Conservation (phyloP, 495 filamentous ascomycete species). For the Sordaria brevicollis region DNA sequence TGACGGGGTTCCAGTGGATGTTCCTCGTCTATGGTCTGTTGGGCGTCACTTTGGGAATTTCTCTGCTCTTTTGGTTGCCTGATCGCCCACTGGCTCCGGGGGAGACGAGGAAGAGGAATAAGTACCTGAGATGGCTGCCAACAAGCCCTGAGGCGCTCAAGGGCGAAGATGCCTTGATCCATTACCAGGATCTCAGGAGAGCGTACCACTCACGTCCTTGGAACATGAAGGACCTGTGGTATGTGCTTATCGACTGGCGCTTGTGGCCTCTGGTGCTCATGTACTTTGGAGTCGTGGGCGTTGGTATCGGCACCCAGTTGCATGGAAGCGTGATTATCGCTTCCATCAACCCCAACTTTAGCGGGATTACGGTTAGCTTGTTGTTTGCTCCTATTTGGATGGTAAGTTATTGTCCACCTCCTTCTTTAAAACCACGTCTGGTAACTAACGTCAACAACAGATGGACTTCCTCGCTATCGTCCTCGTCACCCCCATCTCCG, state of each 20-base stretch:
- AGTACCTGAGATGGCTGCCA: slow-evolving; percentile 50
- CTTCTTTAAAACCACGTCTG: background rate
- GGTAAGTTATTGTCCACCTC: slow-evolving; percentile 36
- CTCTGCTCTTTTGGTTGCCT: slow-evolving; percentile 80
- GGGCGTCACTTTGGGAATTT: slow-evolving; percentile 57
- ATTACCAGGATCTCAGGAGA: slow-evolving; percentile 74
- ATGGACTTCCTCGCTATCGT: slow-evolving; percentile 87
- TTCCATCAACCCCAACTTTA: slow-evolving; percentile 61
- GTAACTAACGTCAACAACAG: slow-evolving; percentile 19
- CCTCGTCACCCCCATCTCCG: slow-evolving; percentile 72
- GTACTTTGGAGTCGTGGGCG: slow-evolving; percentile 93
- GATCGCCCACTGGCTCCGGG: slow-evolving; percentile 70
- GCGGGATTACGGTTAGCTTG: slow-evolving; percentile 65
- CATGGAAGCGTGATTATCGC: slow-evolving; percentile 82
- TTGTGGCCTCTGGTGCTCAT: slow-evolving; percentile 76
- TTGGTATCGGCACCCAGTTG: slow-evolving; percentile 79
- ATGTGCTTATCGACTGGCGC: slow-evolving; percentile 72
- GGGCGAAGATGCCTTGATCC: slow-evolving; percentile 68
- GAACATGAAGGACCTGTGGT: slow-evolving; percentile 54
- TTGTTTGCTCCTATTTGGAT: slow-evolving; percentile 89
- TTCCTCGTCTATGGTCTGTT: slow-evolving; percentile 80
- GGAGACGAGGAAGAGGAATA: slow-evolving; percentile 29
- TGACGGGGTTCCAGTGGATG: slow-evolving; percentile 92
- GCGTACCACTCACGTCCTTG: slow-evolving; percentile 66
- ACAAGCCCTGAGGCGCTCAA: slow-evolving; percentile 56